Percentiles rank a stretch among this genome's conserved stretches.
These are phyloP conservation scores for Capronia epimyces DNA, from an alignment of 2,329 filamentous ascomycete species.

Conservation along the genomic window DNA sequence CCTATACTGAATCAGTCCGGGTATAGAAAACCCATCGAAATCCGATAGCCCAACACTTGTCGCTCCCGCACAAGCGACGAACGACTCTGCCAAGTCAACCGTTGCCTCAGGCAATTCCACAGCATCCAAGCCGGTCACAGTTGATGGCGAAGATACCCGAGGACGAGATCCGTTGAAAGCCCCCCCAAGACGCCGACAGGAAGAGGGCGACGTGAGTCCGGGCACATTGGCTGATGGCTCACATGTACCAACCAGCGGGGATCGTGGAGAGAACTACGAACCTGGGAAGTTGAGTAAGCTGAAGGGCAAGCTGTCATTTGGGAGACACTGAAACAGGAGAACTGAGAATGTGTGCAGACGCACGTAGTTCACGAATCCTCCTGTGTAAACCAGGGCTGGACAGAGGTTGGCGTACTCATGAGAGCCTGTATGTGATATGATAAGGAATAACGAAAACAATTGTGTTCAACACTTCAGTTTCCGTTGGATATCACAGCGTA, in stretches of 20 bases:
- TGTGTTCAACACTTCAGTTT: too few relatives aligned
- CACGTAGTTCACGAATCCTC: neutral
- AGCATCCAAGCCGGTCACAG: conserved; percentile 6
- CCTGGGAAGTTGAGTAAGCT: conserved; percentile 22
- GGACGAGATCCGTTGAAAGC: conserved; percentile 10
- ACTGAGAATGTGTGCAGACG: neutral
- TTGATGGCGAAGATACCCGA: conserved; percentile 5
- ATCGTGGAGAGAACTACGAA: conserved; percentile 24
- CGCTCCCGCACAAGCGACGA: conserved; percentile 9
- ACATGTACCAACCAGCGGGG: conserved; percentile 25
- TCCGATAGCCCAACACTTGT: neutral
- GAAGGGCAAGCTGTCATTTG: conserved; percentile 24
- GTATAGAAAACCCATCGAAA: conserved; percentile 5
- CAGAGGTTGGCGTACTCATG: neutral
- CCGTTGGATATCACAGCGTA: too few relatives aligned
- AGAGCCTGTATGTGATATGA: neutral
- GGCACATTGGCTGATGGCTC: conserved; percentile 26
- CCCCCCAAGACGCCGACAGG: conserved; percentile 4
- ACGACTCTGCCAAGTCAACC: neutral
- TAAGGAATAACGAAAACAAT: neutral
- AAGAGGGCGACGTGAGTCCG: conserved; percentile 25
- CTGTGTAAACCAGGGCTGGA: too few relatives aligned
- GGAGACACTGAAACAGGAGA: conserved; percentile 14
- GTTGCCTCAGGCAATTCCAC: neutral
- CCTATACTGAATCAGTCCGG: neutral